Evolutionary conservation across 2,329 filamentous ascomycete genomes (phyloP).

Genomic region (Talaromyces funiculosus): DNA sequence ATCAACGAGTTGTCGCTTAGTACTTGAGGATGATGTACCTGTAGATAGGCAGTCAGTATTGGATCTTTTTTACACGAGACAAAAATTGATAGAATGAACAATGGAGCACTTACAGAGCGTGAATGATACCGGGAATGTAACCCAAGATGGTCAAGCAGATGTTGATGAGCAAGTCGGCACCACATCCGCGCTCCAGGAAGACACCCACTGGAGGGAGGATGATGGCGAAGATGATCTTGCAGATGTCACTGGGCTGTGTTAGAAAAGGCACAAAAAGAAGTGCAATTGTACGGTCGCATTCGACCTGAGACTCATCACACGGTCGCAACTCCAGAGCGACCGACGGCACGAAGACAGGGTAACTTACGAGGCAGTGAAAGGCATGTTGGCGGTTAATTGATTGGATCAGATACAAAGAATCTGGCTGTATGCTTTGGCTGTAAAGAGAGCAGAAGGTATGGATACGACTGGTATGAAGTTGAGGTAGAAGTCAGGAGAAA

Average conservation of each 20-base stretch:
- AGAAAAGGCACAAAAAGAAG: neutral
- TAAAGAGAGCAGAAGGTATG: neutral
- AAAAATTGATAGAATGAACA: conserved; percentile 23
- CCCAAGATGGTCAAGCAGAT: conserved; percentile 76
- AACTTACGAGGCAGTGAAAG: conserved; percentile 48
- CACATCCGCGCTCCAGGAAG: conserved; percentile 89
- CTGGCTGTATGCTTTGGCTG: neutral
- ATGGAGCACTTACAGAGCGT: conserved; percentile 63
- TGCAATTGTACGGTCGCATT: neutral
- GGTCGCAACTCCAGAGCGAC: neutral
- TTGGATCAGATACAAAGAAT: neutral
- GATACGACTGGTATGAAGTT: neutral
- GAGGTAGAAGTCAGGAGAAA: neutral
- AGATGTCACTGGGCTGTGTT: conserved; percentile 55
- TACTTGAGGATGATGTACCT: conserved; percentile 87
- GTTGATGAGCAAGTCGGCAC: conserved; percentile 85
- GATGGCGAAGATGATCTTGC: conserved; percentile 82
- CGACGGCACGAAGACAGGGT: conserved; percentile 6
- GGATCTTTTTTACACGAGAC: neutral
- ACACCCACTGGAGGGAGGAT: conserved; percentile 86
- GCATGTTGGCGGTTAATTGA: conserved; percentile 38
- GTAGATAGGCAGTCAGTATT: conserved; percentile 4
- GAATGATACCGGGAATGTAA: conserved; percentile 79
- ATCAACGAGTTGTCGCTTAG: conserved; percentile 41
- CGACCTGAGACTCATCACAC: neutral